phyloP scores from a whole-genome alignment of 768 basidiomycete species.

The Pholiota microspora region DNA sequence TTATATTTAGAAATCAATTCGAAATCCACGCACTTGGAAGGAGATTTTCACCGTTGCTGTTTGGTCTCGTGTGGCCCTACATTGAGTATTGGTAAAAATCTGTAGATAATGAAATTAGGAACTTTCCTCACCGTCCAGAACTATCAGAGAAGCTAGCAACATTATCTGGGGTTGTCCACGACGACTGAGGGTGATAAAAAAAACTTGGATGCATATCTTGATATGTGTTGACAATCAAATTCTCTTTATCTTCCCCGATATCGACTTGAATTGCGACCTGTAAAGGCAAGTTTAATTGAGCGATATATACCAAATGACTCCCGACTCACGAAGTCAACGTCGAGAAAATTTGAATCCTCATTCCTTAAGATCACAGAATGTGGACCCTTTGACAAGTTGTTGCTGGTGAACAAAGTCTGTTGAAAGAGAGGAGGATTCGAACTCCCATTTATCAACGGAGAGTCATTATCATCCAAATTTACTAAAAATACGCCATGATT shows the following conservation, averaged over 20 bases:
- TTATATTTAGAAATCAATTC: no score
- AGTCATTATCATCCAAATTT: slow-evolving; percentile 11
- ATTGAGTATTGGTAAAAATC: neutral
- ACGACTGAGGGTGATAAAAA: slow-evolving; percentile 27
- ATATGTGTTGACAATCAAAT: slow-evolving; percentile 20
- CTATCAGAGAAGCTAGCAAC: slow-evolving; percentile 39
- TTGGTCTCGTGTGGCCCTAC: neutral
- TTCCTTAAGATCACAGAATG: neutral
- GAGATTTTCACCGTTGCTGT: neutral
- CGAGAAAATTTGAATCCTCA: neutral
- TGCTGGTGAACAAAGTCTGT: neutral
- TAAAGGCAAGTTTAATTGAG: no score
- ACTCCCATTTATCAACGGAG: neutral
- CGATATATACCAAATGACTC: neutral
- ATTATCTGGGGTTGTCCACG: slow-evolving; percentile 32
- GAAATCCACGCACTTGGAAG: neutral
- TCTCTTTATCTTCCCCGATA: slow-evolving; percentile 17
- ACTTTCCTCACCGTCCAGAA: slow-evolving; percentile 43
- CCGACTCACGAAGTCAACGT: slow-evolving; percentile 2
- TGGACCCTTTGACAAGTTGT: neutral
- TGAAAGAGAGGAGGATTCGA: neutral
- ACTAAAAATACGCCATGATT: slow-evolving; percentile 20
- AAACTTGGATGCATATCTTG: slow-evolving; percentile 37
- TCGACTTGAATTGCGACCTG: slow-evolving; percentile 17
- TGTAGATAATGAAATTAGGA: no score